Conservation (phyloP, 257 asterid genomes). For the Orobanche coerulescens region DNA sequence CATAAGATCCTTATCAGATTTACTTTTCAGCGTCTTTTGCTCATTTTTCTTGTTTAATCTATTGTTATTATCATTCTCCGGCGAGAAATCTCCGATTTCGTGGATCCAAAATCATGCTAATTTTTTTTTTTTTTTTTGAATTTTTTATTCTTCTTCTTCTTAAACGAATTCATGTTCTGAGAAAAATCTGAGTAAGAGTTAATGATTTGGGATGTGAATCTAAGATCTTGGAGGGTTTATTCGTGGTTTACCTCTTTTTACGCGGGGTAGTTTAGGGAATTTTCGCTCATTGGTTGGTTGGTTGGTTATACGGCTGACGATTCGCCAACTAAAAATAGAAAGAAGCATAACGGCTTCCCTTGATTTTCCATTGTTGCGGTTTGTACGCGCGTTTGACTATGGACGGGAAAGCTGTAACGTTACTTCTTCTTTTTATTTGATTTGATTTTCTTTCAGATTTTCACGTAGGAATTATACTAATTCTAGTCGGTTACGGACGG, state of each 20-base stretch:
- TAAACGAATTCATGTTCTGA: not conserved
- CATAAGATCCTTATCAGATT: not conserved
- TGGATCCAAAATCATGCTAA: constrained; percentile 16
- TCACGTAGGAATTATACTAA: not conserved
- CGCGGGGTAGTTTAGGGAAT: constrained; percentile 21
- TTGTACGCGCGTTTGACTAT: constrained; percentile 20
- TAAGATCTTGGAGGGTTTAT: not conserved
- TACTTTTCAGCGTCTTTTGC: not conserved
- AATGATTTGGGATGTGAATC: not conserved
- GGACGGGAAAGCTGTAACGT: not conserved
- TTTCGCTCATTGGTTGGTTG: not conserved
- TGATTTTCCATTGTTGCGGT: constrained; percentile 22
- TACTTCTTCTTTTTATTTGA: not conserved
- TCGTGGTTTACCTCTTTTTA: not conserved
- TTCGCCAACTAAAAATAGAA: constrained; percentile 2
- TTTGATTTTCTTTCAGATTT: not conserved
- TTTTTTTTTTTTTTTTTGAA: not conserved
- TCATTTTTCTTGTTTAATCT: not conserved
- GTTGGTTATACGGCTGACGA: not conserved
- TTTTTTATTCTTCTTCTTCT: not conserved
- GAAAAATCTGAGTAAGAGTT: not conserved
- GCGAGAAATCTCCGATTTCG: not conserved
- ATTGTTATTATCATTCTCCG: not conserved
- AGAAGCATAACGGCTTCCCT: not conserved
- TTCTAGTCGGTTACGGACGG: not conserved